Evolutionary conservation across 106 monocot genomes (phyloP), one percentile per base, ranked within the genome.

Genomic region (Dendrobium catenatum): DNA sequence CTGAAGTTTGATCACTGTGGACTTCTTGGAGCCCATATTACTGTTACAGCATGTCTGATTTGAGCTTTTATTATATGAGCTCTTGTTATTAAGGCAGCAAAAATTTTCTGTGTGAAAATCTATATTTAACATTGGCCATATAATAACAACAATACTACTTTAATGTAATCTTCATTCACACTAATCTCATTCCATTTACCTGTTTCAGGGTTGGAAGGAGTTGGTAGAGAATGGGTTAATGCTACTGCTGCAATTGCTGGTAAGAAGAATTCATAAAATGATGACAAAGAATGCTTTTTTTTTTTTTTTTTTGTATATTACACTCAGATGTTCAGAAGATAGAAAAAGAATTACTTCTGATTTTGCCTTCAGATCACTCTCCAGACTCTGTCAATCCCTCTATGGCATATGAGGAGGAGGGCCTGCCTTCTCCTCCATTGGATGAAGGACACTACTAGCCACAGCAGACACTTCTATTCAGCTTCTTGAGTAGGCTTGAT

Each of bases 361-460:
- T 26, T 26, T 5, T 76, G 27, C 42, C 49, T 79, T 42, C 78
- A 90, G 95, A 89, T 33, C 78, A 86, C 33, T 89, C 86, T n/a
- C 90, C 89, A 3, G 86, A 82, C 24, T 93, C 93, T 56, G 40
- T 82, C 19, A 87, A 94, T 64, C 85, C 87, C 18, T 83, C 89
- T 41, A 68, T 74, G 26, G 55, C 78, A 6, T 85, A 84, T 46
- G 86, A 90, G 43, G 93, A 95, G 43, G 87, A 89, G 67, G 87
- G 88, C 29, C 89, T 99, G 11, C 93, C 90, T 77, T 95, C 88
- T 59, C 98, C 98, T 86, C 98, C 98, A 15, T 16, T 99, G 43
- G 98, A 99, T 67, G 91, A 91, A 76, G 92, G 86, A 42, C 92
- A 72, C 80, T 99, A 9, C 74, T 93, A 6, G 80, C 85, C 1